A percentile compares a stretch with the other conserved stretches of the same genome.
Evolutionary conservation across 2,329 filamentous ascomycete genomes (phyloP).

Genomic region (Diaporthe sp.): DNA sequence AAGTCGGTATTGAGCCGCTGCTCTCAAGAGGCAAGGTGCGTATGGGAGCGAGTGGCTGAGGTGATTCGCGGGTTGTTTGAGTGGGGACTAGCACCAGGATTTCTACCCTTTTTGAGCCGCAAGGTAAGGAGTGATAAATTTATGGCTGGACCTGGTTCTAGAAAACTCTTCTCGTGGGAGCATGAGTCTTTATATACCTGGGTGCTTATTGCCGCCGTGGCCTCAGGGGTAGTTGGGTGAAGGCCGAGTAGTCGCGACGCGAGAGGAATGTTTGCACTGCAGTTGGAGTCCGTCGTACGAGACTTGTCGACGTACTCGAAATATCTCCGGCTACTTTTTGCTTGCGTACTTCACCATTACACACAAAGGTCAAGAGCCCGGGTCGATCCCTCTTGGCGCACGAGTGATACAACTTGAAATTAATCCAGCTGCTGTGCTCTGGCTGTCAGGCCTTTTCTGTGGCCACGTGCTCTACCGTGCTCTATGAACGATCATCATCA

Average conservation of each 20-base stretch:
- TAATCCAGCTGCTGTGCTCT: background rate
- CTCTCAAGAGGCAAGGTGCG: background rate
- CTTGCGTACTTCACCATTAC: background rate
- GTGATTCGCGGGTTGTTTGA: slow-evolving; percentile 33
- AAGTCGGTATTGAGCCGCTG: slow-evolving; percentile 39
- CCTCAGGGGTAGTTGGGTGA: background rate
- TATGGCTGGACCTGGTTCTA: slow-evolving; percentile 33
- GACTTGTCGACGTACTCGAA: background rate
- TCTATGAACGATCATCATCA: slow-evolving; percentile 58
- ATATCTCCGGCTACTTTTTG: background rate
- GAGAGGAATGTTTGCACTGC: background rate
- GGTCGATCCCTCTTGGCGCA: background rate
- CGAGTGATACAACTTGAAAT: background rate
- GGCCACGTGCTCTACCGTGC: background rate
- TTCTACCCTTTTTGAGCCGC: background rate
- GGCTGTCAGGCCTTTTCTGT: background rate
- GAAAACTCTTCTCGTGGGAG: background rate
- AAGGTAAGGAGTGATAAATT: background rate
- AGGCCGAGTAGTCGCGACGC: slow-evolving; percentile 20
- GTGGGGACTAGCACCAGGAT: background rate
- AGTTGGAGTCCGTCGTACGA: background rate
- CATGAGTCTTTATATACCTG: background rate
- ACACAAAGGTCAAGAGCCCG: background rate
- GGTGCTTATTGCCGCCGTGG: background rate
- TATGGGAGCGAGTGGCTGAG: slow-evolving; percentile 14